Evolutionary conservation across 2,329 filamentous ascomycete species (phyloP).

Genomic region (Aureobasidium melanogenum): DNA sequence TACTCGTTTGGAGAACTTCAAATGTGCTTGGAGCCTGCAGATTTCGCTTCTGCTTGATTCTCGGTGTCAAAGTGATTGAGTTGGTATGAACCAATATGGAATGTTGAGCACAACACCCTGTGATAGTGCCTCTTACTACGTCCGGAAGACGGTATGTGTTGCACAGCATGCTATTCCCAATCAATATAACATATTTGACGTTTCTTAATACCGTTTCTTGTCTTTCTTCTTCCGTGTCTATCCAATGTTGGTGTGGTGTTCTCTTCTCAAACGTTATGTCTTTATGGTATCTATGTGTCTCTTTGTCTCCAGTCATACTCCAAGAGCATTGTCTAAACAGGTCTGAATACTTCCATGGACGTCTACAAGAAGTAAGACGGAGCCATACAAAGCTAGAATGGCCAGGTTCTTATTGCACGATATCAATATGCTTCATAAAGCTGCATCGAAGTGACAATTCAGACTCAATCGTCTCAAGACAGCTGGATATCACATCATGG

Average conservation of each 20-base stretch:
- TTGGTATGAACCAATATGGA: not conserved
- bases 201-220: not conserved
- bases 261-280: not conserved
- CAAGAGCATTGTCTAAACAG: not conserved
- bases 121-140: not conserved
- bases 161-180: not conserved
- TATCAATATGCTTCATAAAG: not conserved
- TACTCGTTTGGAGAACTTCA: conserved; percentile 35
- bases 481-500: not conserved
- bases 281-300: not conserved
- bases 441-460: not conserved
- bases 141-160: not conserved
- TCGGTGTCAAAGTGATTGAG: not conserved
- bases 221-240: not conserved
- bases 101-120: not conserved
- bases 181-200: not conserved
- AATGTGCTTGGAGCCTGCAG: conserved; percentile 32
- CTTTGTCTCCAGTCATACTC: not conserved
- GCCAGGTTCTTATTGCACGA: not conserved
- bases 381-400: not conserved
- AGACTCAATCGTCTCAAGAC: not conserved
- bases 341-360: not conserved
- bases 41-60: conserved; percentile 24
- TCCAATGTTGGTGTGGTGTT: not conserved
- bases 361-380: not conserved